Percentiles rank a stretch among this genome's conserved stretches.
These are phyloP conservation scores for Paramecium sonneborni DNA, from an alignment of 73 alveolate genomes.

Conservation along the genomic window DNA sequence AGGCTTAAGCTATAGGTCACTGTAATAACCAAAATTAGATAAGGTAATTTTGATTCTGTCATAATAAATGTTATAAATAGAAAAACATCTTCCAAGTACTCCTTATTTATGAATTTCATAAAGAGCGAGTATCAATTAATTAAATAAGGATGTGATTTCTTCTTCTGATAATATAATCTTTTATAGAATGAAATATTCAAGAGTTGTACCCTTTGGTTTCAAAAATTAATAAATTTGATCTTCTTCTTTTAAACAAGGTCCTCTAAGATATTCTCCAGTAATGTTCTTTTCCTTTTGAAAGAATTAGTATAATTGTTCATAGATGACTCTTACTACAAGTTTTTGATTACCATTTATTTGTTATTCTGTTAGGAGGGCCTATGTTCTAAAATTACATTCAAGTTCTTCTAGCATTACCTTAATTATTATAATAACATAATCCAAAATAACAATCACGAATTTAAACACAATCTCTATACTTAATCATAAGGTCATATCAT, in stretches of 20 bases:
- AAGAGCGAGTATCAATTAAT: not conserved
- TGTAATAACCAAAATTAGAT: not conserved
- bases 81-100: not conserved
- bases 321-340: not conserved
- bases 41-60: not conserved
- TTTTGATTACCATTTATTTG: not conserved
- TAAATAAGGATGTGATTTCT: not conserved
- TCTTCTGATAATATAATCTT: not conserved
- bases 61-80: not conserved
- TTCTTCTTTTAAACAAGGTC: not conserved
- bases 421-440: too few relatives aligned
- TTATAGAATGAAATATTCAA: not conserved
- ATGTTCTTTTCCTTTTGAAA: not conserved
- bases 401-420: not conserved
- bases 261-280: not conserved
- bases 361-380: not conserved
- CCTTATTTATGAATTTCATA: not conserved
- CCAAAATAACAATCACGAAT: too few relatives aligned
- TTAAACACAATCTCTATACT: too few relatives aligned
- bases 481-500: too few relatives aligned
- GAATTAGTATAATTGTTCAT: not conserved
- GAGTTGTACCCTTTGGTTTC: not conserved
- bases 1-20: not conserved
- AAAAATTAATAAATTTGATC: not conserved
- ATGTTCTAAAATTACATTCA: not conserved